Base-by-base conservation (phyloP, 164 flowering plant genomes). In the Chimonanthus salicifolius region DNA sequence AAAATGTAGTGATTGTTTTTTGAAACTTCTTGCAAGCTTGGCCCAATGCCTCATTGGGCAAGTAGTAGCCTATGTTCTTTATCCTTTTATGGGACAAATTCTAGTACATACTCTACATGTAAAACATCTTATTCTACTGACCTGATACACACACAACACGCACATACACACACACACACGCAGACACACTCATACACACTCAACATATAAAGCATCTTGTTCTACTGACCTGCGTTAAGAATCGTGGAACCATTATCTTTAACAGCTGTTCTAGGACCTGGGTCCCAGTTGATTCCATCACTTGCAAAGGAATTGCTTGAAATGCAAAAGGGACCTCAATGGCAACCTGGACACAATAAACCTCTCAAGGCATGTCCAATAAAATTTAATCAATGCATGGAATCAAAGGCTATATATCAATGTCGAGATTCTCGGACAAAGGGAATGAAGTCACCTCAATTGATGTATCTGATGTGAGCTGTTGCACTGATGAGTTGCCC, bases 291-390 rank as follows among this genome's bases (percentile, higher is more conserved):
- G 98, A 89, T 83, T 94, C 95, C 74, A 94, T 90, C 50, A 79
- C 83, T 80, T 81, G 81, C 50, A 83, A 82, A 4, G 98, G 98
- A 76, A 94, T 78, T 47, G 88, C 82, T 66, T 83, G 88, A 82
- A 94, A 90, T 69, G 94, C 88, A 81, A 87, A 87, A 58, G 98
- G 98, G 62, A 94, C 80, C 49, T 92, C 94, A 70, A 94, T 89
- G 77, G 74, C 84, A 49, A 94, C 97, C 97, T 92, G 84, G 50
- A 81, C 58, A 33, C 10, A n/a, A 67, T 43, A 66, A 10, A 7
- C 47, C 16, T 4, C n/a, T 10, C n/a, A 44, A 16, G 11, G 13
- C 20, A n/a, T 10, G 11, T 63, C 49, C 3, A 47, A 6, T 4
- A 68, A 48, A 68, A 7, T n/a, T 16, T 33, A 5, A 68, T 15